phyloP scores from a whole-genome alignment of 177 flowering plant genomes.

The Vitis hybrid region DNA sequence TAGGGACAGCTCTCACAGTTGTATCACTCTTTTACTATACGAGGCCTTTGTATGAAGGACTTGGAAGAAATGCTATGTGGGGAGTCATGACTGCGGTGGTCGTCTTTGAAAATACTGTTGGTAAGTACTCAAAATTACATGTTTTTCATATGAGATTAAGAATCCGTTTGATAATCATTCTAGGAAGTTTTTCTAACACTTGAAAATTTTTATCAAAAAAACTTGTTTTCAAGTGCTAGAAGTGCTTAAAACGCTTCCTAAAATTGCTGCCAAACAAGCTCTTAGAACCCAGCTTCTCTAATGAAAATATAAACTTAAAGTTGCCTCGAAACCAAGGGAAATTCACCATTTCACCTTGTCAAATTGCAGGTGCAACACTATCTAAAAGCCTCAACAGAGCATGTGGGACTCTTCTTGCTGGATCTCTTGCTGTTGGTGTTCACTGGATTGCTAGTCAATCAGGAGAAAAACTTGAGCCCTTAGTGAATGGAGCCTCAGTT shows the following conservation, averaged over 20 bases:
- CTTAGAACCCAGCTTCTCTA: neutral
- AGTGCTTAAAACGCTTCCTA: no score
- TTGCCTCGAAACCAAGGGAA: neutral
- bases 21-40: slow-evolving; percentile 79
- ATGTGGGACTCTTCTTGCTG: slow-evolving; percentile 62
- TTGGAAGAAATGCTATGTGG: slow-evolving; percentile 93
- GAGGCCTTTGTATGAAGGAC: slow-evolving; percentile 79
- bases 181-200: no score
- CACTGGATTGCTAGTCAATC: slow-evolving; percentile 66
- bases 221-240: no score
- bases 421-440: slow-evolving; percentile 59
- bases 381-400: slow-evolving; percentile 66
- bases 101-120: slow-evolving; percentile 71
- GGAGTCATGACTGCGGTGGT: slow-evolving; percentile 96
- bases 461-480: slow-evolving; percentile 56
- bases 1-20: slow-evolving; percentile 67
- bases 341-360: neutral
- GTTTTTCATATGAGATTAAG: no score
- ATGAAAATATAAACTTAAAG: neutral
- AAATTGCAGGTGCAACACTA: slow-evolving; percentile 71
- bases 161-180: no score
- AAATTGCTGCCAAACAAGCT: no score
- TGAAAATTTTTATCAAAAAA: no score
- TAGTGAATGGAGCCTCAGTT: slow-evolving; percentile 54
- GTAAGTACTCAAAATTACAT: slow-evolving; percentile 35